Evolutionary conservation across 2,329 filamentous ascomycete species (phyloP), one percentile per base, ranked within the genome.

Genomic region (Aspergillus quadrilineatus): DNA sequence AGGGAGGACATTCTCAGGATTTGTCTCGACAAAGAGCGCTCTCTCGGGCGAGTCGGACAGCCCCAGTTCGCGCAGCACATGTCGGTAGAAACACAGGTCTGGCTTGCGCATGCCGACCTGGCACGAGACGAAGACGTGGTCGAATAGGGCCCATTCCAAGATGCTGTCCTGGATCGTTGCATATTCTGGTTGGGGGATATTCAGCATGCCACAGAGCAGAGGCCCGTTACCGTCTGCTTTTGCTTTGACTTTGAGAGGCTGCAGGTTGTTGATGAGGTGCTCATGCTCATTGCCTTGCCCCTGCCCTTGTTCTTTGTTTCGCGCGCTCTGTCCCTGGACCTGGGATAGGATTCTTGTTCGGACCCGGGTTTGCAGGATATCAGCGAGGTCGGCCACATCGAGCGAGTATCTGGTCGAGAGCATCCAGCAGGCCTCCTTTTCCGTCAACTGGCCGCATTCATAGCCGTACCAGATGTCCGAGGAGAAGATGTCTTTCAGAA

Each of bases 101-200:
- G 72, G 73, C 59, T 76, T 76, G 14, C 69, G 64, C 63, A 69
- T 69, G 17, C 72, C 71, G 22, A 65, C 64, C 1, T 63, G 59
- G 28, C 63, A 67, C 1, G 72, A 75, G 2, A 69, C 68, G 51
- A 72, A 75, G 3, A 73, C 64, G 22, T 48, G 55, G 56, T 75
- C 67, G 39, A 76, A 75, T 2, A 73, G 52, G 6, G 56, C 49
- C 71, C 70, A 74, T 9, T 26, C 14, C 8, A 4, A 29, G 22
- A 30, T 37, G 17, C 28, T 49, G 6, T 22, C 26, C 8, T 30
- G 55, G 4, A 53, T 42, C 4, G 34, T 12, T 4, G 14, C 15
- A 3, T 36, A 36, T 6, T 49, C 44, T 4, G 55, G 50, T 14
- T 30, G 6, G 22, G 49, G 43, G 9, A 50, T 53, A 26, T 57